A percentile compares a stretch with the other conserved stretches of the same genome.
Evolutionary conservation across 2,329 filamentous ascomycete genomes (phyloP).

Genomic region (Phoma herbarum): DNA sequence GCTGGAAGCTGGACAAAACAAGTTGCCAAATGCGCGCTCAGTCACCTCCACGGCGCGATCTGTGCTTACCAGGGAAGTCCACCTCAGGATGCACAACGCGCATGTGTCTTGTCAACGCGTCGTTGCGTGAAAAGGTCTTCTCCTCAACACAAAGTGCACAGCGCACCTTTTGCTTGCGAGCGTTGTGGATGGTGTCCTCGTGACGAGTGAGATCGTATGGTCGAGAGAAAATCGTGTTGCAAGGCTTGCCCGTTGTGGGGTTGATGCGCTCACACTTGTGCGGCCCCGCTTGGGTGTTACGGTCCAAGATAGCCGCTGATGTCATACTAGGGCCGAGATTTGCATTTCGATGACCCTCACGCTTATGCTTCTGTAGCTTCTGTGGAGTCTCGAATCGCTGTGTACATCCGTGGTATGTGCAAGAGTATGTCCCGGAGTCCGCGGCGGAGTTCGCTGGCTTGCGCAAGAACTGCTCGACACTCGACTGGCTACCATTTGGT

Average conservation of each 20-base stretch:
- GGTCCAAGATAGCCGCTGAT: conserved; percentile 62
- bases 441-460: conserved; percentile 72
- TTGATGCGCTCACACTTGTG: conserved; percentile 94
- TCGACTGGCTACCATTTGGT: conserved; percentile 54
- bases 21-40: conserved; percentile 24
- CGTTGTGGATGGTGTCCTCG: conserved; percentile 97
- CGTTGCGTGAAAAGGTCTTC: conserved; percentile 95
- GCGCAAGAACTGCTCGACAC: conserved; percentile 45
- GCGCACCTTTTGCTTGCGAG: conserved; percentile 90
- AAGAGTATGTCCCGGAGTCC: conserved; percentile 91
- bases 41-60: conserved; percentile 51
- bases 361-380: conserved; percentile 92
- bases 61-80: conserved; percentile 76
- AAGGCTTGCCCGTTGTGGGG: conserved; percentile 92
- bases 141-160: conserved; percentile 94
- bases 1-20: neutral
- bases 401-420: conserved; percentile 91
- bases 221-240: conserved; percentile 91
- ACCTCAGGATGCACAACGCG: conserved; percentile 92
- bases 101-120: conserved; percentile 93
- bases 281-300: conserved; percentile 90
- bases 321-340: conserved; percentile 58
- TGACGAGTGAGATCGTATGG: conserved; percentile 97
- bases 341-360: conserved; percentile 79
- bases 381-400: conserved; percentile 87